Percentiles rank a stretch among this genome's conserved stretches.
phyloP scores from a whole-genome alignment of 257 asterid genomes.

The Solanum verrucosum region DNA sequence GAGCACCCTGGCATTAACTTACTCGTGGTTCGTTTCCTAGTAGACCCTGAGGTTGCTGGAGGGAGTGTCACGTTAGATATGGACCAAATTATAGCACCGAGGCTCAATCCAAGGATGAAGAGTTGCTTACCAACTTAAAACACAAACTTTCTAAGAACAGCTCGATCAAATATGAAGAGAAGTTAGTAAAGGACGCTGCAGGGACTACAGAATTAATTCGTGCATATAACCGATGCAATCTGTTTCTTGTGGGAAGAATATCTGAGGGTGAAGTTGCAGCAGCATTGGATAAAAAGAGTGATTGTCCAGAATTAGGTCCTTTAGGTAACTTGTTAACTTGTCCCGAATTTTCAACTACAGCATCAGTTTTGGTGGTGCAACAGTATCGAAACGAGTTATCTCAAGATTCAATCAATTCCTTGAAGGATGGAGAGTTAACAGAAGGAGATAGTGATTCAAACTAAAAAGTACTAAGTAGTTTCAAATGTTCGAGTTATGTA shows the following conservation, averaged over 20 bases:
- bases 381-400: constrained; percentile 30
- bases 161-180: constrained; percentile 23
- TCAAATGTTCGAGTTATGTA: background rate
- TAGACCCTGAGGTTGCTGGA: constrained; percentile 18
- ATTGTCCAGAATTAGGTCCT: constrained; percentile 49
- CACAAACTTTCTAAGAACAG: constrained; percentile 1
- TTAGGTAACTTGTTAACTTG: constrained; percentile 36
- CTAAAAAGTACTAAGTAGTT: background rate
- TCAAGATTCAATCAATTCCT: constrained; percentile 11
- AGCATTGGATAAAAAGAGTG: constrained; percentile 18
- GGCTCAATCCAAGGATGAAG: constrained; percentile 15
- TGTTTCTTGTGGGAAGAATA: constrained; percentile 42
- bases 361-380: constrained; percentile 59
- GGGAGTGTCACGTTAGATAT: constrained; percentile 8
- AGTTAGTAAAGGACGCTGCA: constrained; percentile 8
- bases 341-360: constrained; percentile 22
- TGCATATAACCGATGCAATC: constrained; percentile 20
- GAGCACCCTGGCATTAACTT: constrained; percentile 44
- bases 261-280: constrained; percentile 33
- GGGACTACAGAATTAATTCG: constrained; percentile 16
- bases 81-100: background rate
- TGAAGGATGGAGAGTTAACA: constrained; percentile 6
- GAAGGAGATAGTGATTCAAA: constrained; percentile 8
- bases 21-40: constrained; percentile 25
- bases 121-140: constrained; percentile 16